phyloP scores from a whole-genome alignment of 2,329 filamentous ascomycete genomes.

The Paecilomyces sp. region DNA sequence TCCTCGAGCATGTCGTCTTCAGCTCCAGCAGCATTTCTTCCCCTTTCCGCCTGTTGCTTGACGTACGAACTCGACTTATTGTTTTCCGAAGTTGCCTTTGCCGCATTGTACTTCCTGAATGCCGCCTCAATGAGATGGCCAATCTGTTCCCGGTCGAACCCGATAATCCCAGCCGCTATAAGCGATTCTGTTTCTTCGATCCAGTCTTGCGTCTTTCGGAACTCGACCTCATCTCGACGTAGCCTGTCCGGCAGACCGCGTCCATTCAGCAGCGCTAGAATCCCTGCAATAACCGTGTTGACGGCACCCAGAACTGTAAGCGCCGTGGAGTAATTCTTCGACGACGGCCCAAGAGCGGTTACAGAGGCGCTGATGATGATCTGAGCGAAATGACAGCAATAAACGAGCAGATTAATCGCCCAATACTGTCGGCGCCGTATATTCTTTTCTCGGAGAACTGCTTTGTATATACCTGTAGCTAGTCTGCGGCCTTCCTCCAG shows the following conservation, averaged over 20 bases:
- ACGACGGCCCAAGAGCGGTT: constrained; percentile 40
- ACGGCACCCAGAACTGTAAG: constrained; percentile 55
- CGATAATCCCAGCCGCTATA: constrained; percentile 6
- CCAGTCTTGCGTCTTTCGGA: constrained; percentile 44
- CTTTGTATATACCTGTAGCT: constrained; percentile 5
- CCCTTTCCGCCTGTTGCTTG: constrained; percentile 2
- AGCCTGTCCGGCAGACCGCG: constrained; percentile 45
- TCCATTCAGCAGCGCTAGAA: constrained; percentile 50
- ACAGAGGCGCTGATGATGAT: constrained; percentile 43
- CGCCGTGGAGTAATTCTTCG: constrained; percentile 43
- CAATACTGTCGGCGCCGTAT: constrained; percentile 3
- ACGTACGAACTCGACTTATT: constrained; percentile 5
- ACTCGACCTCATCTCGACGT: constrained; percentile 41
- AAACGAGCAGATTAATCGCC: constrained; percentile 1
- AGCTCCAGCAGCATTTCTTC: background rate
- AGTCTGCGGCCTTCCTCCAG: constrained; percentile 8
- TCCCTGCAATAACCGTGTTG: constrained; percentile 57
- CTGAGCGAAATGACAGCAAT: constrained; percentile 21
- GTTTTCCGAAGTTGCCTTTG: constrained; percentile 8
- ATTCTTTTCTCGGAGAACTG: constrained; percentile 2
- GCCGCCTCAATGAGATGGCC: constrained; percentile 7
- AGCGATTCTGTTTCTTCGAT: constrained; percentile 40
- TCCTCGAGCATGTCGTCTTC: background rate
- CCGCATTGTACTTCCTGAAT: constrained; percentile 8
- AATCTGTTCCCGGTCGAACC: constrained; percentile 4